phyloP scores from a whole-genome alignment of 495 filamentous ascomycete genomes.

The Penicillium goetzii region DNA sequence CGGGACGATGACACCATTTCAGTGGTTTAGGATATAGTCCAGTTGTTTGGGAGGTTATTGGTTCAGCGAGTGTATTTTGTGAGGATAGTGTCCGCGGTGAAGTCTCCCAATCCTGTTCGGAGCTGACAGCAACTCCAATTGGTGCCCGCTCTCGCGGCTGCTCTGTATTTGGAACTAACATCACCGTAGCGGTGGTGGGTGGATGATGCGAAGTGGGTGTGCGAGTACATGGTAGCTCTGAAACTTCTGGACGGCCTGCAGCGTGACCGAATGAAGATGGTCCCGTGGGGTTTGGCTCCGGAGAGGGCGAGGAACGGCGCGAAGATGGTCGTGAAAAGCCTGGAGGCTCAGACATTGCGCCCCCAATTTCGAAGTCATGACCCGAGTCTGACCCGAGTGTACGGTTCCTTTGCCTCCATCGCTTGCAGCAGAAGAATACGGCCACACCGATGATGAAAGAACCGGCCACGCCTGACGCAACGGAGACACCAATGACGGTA shows the following conservation, averaged over 20 bases:
- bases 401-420: slow-evolving; percentile 30
- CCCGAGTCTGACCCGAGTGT: slow-evolving; percentile 26
- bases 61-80: slow-evolving; percentile 40
- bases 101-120: slow-evolving; percentile 36
- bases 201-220: slow-evolving; percentile 24
- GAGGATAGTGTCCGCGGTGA: slow-evolving; percentile 36
- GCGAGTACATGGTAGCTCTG: slow-evolving; percentile 17
- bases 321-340: slow-evolving; percentile 37
- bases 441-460: slow-evolving; percentile 45
- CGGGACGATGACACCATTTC: slow-evolving; percentile 39
- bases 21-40: slow-evolving; percentile 45
- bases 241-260: slow-evolving; percentile 13
- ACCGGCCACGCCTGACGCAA: slow-evolving; percentile 44
- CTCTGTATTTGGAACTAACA: not conserved
- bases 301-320: slow-evolving; percentile 11
- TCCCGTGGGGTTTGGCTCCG: not conserved
- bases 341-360: slow-evolving; percentile 46
- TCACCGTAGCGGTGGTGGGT: slow-evolving; percentile 20
- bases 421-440: slow-evolving; percentile 43
- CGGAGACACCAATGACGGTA: slow-evolving; percentile 48
- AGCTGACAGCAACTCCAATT: slow-evolving; percentile 37
- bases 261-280: slow-evolving; percentile 10
- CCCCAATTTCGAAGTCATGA: slow-evolving; percentile 44
- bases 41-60: slow-evolving; percentile 32
- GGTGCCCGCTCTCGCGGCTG: slow-evolving; percentile 19